These are phyloP conservation scores for Neocucurbitaria cava DNA, from an alignment of 2,329 filamentous ascomycete genomes.

Conservation along the genomic window DNA sequence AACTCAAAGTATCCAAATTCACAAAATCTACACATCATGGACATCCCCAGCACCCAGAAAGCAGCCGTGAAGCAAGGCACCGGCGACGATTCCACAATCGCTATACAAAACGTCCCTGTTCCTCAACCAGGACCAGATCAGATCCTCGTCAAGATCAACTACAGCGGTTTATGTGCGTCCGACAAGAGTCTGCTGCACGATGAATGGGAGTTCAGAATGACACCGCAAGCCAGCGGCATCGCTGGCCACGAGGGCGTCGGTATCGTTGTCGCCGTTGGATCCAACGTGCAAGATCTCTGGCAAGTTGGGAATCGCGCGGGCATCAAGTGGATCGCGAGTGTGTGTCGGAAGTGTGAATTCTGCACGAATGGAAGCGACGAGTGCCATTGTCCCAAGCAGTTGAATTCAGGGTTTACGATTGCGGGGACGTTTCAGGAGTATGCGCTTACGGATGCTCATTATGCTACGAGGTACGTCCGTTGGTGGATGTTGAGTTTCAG, in stretches of 20 bases:
- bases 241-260: constrained; percentile 81
- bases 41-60: constrained; percentile 42
- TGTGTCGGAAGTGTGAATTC: constrained; percentile 81
- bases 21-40: constrained; percentile 19
- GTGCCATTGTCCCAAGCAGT: constrained; percentile 57
- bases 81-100: constrained; percentile 24
- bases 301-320: constrained; percentile 63
- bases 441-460: constrained; percentile 54
- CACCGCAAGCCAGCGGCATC: constrained; percentile 52
- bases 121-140: constrained; percentile 57
- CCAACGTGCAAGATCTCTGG: constrained; percentile 69
- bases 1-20: not conserved
- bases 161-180: constrained; percentile 64
- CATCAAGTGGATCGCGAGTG: constrained; percentile 79
- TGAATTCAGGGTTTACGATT: constrained; percentile 69
- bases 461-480: constrained; percentile 49
- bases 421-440: constrained; percentile 53
- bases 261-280: constrained; percentile 73
- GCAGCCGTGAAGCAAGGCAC: constrained; percentile 46
- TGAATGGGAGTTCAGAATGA: constrained; percentile 45
- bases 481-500: not conserved
- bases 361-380: constrained; percentile 68
- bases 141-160: constrained; percentile 63
- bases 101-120: constrained; percentile 40
- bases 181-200: constrained; percentile 53